A percentile compares a stretch with the other conserved stretches of the same genome.
These are phyloP conservation scores for Carnegiea gigantea DNA, from an alignment of 179 eudicot genomes.

Conservation along the genomic window DNA sequence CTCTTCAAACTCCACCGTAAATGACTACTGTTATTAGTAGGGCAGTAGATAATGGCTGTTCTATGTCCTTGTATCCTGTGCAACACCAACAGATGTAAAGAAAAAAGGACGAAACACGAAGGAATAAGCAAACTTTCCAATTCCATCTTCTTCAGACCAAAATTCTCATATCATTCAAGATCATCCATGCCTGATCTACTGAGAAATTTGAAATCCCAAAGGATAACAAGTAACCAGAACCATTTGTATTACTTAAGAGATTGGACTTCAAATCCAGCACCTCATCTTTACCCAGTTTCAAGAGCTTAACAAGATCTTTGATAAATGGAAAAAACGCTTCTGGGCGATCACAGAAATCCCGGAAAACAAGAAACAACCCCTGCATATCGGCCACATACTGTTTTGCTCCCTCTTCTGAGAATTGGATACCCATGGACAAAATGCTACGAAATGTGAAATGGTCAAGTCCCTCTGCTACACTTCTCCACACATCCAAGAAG, in stretches of 20 bases:
- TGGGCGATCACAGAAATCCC: constrained; percentile 48
- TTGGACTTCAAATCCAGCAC: constrained; percentile 23
- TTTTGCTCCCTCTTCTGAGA: constrained; percentile 33
- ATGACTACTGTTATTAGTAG: too few species aligned
- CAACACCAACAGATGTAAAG: background rate
- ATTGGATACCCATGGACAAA: constrained; percentile 19
- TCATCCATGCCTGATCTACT: constrained; percentile 31
- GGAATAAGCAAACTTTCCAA: background rate
- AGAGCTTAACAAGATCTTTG: constrained; percentile 40
- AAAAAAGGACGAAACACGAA: background rate
- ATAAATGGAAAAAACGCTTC: constrained; percentile 50
- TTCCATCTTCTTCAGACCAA: background rate
- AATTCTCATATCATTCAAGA: constrained; percentile 31
- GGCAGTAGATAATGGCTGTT: too few species aligned
- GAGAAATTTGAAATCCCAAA: constrained; percentile 32
- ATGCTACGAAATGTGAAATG: constrained; percentile 42
- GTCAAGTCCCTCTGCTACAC: constrained; percentile 56
- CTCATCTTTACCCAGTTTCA: constrained; percentile 33
- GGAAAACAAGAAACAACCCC: constrained; percentile 42
- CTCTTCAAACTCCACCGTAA: too few species aligned
- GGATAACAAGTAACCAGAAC: constrained; percentile 27
- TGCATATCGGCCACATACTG: constrained; percentile 40
- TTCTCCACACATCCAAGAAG: constrained; percentile 52
- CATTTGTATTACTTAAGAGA: constrained; percentile 9
- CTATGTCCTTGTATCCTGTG: background rate